These are phyloP conservation scores for Eucalyptus cloeziana DNA, from an alignment of 345 rosid species.

Conservation along the genomic window DNA sequence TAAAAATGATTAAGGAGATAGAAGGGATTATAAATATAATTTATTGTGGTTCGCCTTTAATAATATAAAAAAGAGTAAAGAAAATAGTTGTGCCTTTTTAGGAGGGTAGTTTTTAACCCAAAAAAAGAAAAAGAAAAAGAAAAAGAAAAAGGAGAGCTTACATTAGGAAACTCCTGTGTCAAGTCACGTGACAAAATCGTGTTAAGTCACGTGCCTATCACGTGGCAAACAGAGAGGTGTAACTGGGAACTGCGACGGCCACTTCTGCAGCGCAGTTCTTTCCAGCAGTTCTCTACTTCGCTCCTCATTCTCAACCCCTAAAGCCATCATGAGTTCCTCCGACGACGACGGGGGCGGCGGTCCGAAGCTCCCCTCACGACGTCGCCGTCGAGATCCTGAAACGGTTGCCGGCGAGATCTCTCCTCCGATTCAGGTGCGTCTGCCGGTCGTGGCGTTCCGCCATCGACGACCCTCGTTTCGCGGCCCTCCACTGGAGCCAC, in stretches of 20 bases:
- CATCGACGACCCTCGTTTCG: not conserved
- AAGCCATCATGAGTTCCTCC: not conserved
- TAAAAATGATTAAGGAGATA: no score
- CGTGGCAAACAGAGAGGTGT: not conserved
- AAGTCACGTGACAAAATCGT: not conserved
- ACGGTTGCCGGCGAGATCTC: not conserved
- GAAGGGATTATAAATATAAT: no score
- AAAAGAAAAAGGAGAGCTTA: no score
- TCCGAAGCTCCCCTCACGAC: not conserved
- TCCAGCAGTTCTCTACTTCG: not conserved
- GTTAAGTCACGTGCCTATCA: not conserved
- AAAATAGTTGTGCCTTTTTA: no score
- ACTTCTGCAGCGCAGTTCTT: not conserved
- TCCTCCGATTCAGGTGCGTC: not conserved
- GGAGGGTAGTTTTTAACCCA: no score
- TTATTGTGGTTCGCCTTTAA: no score
- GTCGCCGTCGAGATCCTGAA: not conserved
- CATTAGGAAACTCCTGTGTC: not conserved
- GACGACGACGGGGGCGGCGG: not conserved
- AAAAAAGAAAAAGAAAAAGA: no score
- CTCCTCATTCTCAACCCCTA: not conserved
- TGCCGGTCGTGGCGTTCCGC: not conserved
- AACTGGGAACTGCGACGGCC: not conserved
- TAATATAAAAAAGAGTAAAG: no score
- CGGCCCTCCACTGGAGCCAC: not conserved